Base-by-base conservation (phyloP, 1,284 basidiomycete genomes). In the Limonomyces culmigenus region DNA sequence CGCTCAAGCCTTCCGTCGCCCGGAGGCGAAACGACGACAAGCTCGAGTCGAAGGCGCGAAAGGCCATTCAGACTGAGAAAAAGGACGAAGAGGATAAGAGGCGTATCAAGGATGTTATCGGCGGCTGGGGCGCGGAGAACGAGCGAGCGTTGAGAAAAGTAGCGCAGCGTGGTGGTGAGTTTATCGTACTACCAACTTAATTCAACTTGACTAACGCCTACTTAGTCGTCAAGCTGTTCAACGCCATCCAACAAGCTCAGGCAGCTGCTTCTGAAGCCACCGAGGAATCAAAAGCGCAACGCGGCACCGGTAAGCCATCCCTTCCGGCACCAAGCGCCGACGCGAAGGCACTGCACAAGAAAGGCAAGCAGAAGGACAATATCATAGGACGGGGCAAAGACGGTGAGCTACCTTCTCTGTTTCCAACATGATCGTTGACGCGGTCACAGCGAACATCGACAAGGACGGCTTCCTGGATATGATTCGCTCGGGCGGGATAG, bases 241-340 rank as follows among this genome's bases (percentile, higher is more conserved):
- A 86, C 47, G 71, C 67, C 2, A 79, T 86, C 36, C 83, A 85
- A 44, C 77, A 83, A 45, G 72, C 80, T 8, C 81, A 86, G 47
- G 54, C 62, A 5, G 65, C 64, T 4, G 59, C 67, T 2, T 51
- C 60, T 13, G 62, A 52, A 5, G 63, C 62, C 14, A 63, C 60
- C 17, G 70, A 74, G 48, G 64, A 72, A 39, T 49, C 62, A 35
- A 81, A 77, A 52, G 56, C 64, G 12, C 51, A 59, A 15, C 62
- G 75, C 46, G 83, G 83, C 3, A 63, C 69, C 10, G 80, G 81
- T 20, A 85, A 79, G 46, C 71, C 79, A 20, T 70, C 69, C 2
- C 49, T 85, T 32, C 65, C 75, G 31, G 72, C 79, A 6, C 79
- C 79, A 11, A 52, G 59, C 6, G 54, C 71, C 6, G 58, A 64